phyloP scores from a whole-genome alignment of 73 alveolate genomes.

The Tetrahymena elliotti region DNA sequence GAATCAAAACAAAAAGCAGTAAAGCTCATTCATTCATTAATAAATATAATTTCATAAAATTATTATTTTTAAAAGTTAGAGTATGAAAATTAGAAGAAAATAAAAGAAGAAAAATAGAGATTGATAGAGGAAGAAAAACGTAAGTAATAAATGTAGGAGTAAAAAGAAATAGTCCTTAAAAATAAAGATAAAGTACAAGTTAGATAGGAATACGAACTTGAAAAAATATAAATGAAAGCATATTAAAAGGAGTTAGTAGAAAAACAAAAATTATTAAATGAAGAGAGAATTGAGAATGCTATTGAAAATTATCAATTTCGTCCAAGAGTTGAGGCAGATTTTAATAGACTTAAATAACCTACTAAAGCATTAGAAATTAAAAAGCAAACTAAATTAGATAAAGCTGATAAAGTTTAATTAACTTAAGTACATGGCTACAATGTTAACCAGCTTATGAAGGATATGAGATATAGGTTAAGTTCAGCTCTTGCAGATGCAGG shows the following conservation, averaged over 20 bases:
- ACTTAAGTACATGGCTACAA: slow-evolving; percentile 81
- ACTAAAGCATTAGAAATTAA: slow-evolving; percentile 72
- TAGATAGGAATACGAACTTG: slow-evolving; percentile 51
- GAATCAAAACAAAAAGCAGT: slow-evolving; percentile 64
- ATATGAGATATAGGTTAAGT: slow-evolving; percentile 80
- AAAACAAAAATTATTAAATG: slow-evolving; percentile 34
- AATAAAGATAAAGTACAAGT: slow-evolving; percentile 15
- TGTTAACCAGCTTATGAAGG: slow-evolving; percentile 83
- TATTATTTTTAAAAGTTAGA: slow-evolving; percentile 42
- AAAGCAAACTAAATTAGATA: slow-evolving; percentile 63
- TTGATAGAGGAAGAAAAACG: slow-evolving; percentile 48
- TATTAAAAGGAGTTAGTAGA: slow-evolving; percentile 25
- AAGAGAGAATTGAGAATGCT: slow-evolving; percentile 72
- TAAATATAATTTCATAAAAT: slow-evolving; percentile 40
- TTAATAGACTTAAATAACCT: slow-evolving; percentile 61
- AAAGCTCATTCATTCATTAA: slow-evolving; percentile 40
- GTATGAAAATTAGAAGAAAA: slow-evolving; percentile 46
- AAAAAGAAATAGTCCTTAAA: slow-evolving; percentile 36
- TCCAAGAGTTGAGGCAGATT: slow-evolving; percentile 82
- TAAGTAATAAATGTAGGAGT: slow-evolving; percentile 54
- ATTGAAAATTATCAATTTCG: slow-evolving; percentile 75
- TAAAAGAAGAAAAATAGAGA: slow-evolving; percentile 56
- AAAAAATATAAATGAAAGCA: slow-evolving; percentile 49
- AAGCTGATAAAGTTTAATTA: slow-evolving; percentile 75
- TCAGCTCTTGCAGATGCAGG: slow-evolving; percentile 87